Evolutionary conservation across 2,329 filamentous ascomycete species (phyloP).

Genomic region (Verticillium isaacii): DNA sequence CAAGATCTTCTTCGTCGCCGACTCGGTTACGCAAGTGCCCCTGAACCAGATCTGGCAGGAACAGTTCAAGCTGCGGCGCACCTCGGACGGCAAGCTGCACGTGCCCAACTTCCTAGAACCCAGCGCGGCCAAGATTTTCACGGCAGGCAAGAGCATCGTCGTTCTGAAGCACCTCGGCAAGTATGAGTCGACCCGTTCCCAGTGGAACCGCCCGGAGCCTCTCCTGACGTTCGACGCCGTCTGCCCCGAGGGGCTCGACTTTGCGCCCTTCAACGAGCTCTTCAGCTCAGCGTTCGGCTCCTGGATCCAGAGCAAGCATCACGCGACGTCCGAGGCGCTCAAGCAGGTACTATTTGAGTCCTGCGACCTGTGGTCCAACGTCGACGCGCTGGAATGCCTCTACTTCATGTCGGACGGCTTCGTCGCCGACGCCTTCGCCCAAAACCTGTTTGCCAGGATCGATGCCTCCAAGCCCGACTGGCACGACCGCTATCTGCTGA

Average conservation of each 20-base stretch:
- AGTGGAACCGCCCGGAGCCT: slow-evolving; percentile 31
- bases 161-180: slow-evolving; percentile 70
- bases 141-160: slow-evolving; percentile 81
- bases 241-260: slow-evolving; percentile 37
- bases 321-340: slow-evolving; percentile 62
- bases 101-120: slow-evolving; percentile 72
- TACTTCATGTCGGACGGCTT: slow-evolving; percentile 76
- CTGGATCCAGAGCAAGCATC: slow-evolving; percentile 76
- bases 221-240: slow-evolving; percentile 54
- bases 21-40: slow-evolving; percentile 51
- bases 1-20: slow-evolving; percentile 66
- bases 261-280: slow-evolving; percentile 69
- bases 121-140: slow-evolving; percentile 70
- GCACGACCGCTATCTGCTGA: slow-evolving; percentile 79
- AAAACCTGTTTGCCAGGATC: slow-evolving; percentile 69
- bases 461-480: slow-evolving; percentile 58
- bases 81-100: slow-evolving; percentile 55
- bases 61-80: slow-evolving; percentile 63
- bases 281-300: slow-evolving; percentile 66
- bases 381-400: slow-evolving; percentile 65
- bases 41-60: slow-evolving; percentile 69
- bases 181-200: slow-evolving; percentile 30
- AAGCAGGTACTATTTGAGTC: slow-evolving; percentile 61
- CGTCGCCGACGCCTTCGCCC: slow-evolving; percentile 59
- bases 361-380: slow-evolving; percentile 60